These are phyloP conservation scores for Huntiella savannae DNA, from an alignment of 2,329 filamentous ascomycete species.

Conservation along the genomic window DNA sequence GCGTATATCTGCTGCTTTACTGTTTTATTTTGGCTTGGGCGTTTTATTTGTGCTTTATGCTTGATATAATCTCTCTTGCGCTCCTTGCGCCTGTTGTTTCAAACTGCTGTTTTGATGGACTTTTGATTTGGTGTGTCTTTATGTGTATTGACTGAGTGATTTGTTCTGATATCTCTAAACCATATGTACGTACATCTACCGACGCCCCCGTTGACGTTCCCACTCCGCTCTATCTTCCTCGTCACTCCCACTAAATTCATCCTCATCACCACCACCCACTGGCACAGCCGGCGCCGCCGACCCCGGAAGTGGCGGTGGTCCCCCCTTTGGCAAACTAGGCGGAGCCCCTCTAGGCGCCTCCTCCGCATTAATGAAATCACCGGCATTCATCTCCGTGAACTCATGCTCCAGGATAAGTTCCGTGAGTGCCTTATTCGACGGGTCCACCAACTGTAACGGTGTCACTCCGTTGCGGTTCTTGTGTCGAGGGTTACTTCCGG, in stretches of 20 bases:
- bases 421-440: slow-evolving; percentile 41
- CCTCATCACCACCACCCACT: slow-evolving; percentile 24
- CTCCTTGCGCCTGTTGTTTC: background rate
- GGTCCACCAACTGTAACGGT: slow-evolving; percentile 54
- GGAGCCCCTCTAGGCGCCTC: slow-evolving; percentile 14
- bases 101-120: background rate
- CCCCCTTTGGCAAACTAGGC: slow-evolving; percentile 12
- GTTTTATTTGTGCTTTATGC: slow-evolving; percentile 1
- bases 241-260: slow-evolving; percentile 45
- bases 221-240: slow-evolving; percentile 44
- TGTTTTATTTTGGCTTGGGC: slow-evolving; percentile 1
- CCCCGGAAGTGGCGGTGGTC: slow-evolving; percentile 11
- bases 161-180: background rate
- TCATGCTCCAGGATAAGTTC: slow-evolving; percentile 51
- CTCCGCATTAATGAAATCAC: slow-evolving; percentile 32
- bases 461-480: slow-evolving; percentile 57
- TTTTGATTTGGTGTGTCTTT: too few relatives aligned
- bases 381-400: slow-evolving; percentile 39
- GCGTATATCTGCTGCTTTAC: slow-evolving; percentile 4
- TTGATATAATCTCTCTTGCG: slow-evolving; percentile 1
- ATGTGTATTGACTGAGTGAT: too few relatives aligned
- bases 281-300: slow-evolving; percentile 12
- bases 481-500: slow-evolving; percentile 39
- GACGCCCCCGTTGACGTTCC: slow-evolving; percentile 28
- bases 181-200: background rate